Base-by-base conservation (phyloP, 805 yeast genomes). In the Geotrichum ghanense region DNA sequence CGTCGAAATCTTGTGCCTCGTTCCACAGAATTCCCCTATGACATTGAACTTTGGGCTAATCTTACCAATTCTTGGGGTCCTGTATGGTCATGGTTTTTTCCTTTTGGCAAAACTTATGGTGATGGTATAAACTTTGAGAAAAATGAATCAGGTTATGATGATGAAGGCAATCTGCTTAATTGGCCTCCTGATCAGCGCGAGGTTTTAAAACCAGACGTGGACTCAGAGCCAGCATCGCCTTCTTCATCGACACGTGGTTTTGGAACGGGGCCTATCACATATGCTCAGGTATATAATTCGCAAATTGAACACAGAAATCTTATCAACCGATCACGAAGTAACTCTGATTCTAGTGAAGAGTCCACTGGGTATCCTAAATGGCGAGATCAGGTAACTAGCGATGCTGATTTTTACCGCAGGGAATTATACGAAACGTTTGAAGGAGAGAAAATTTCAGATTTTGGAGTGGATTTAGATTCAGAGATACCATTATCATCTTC, bases 161-260 rank as follows among this genome's bases (percentile, higher is more conserved):
- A 31, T 31, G 72, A 50, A 10, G 58, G 60, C 22, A 66, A 66
- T 51, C 74, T 76, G 1, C 65, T 82, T 35, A 92, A 95, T 1
- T 90, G 97, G 95, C 98, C 98, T 1, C 95, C 95, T 1, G 95
- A 87, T 64, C 88, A 86, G 16, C 10, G 37, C 12, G 37, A 31
- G 16, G 17, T 31, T 3, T 79, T 79, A 0, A 69, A 72, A 53
- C 71, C 66, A 44, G 71, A 63, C 34, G 60, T 45, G 25, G 22
- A 40, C 17, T 37, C 46, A 3, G 42, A 39, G 4, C 24, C 43
- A 12, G 25, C 42, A 3, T 43, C 34, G 2, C 34, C 43, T 17
- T 37, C 23, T 1, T 46, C 45, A 16, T 31, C 26, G 4, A 22
- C 42, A 20, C 44, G 45, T 20, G 31, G 26, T 6, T 39, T 37